Evolutionary conservation across 192 early-diverging fungal species (phyloP).

Genomic region (Coemansia sp.): DNA sequence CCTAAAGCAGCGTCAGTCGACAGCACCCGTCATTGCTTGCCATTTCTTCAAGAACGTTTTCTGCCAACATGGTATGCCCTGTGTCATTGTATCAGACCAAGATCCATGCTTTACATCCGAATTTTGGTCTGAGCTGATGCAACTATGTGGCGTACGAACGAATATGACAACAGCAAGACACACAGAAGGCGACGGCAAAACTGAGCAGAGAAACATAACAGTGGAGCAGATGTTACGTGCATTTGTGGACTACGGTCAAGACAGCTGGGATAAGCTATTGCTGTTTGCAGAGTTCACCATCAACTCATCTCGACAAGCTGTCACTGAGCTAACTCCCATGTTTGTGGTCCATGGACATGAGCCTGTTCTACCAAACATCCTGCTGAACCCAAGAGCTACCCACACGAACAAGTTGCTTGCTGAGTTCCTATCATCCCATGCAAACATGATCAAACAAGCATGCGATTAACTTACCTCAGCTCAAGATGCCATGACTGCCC

Average conservation of each 20-base stretch:
- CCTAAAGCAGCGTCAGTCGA: not conserved
- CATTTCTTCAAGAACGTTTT: not conserved
- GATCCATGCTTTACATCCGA: not conserved
- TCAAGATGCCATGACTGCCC: too few species aligned
- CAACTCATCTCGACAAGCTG: not conserved
- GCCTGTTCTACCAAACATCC: too few species aligned
- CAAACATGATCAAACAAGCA: too few species aligned
- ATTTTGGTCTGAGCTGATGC: not conserved
- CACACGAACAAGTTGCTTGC: too few species aligned
- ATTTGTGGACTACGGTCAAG: not conserved
- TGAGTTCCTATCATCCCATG: too few species aligned
- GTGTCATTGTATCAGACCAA: not conserved
- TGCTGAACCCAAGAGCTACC: too few species aligned
- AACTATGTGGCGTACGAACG: not conserved
- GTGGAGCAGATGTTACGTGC: not conserved
- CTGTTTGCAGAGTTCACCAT: not conserved
- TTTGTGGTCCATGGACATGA: not conserved
- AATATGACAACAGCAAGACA: conserved; percentile 3
- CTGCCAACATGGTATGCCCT: conserved; percentile 7
- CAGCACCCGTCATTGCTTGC: not conserved
- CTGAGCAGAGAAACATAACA: not conserved
- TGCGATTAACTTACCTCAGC: too few species aligned
- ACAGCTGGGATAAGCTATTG: not conserved
- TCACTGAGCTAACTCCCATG: not conserved
- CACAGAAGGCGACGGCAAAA: conserved; percentile 8